Evolutionary conservation across 306 rosid genomes (phyloP).

Genomic region (Dalbergia cultrata): DNA sequence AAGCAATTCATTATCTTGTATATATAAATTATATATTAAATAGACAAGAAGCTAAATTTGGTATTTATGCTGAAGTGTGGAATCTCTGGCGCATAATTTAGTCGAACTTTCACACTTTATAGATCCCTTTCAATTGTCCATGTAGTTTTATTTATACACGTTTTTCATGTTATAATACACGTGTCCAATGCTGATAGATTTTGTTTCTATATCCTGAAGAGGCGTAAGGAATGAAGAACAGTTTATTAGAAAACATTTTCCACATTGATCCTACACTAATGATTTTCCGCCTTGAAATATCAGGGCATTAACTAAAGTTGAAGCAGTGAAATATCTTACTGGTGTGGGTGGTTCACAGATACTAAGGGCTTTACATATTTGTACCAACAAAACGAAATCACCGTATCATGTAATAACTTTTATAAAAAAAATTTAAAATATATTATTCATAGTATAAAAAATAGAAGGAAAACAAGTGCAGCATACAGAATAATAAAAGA

Average conservation of each 20-base stretch:
- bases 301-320: too few relatives aligned
- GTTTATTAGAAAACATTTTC: too few relatives aligned
- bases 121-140: not conserved
- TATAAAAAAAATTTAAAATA: too few relatives aligned
- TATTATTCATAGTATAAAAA: too few relatives aligned
- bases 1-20: not conserved
- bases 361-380: not conserved
- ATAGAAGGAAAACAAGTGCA: too few relatives aligned
- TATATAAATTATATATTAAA: not conserved
- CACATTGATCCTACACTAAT: not conserved
- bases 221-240: not conserved
- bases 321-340: not conserved
- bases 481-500: too few relatives aligned
- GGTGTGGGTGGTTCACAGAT: not conserved
- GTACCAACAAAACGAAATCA: not conserved
- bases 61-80: not conserved
- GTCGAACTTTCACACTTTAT: not conserved
- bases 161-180: not conserved
- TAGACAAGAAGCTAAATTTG: not conserved
- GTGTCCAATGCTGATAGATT: not conserved
- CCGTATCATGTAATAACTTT: not conserved
- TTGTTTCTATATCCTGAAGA: not conserved
- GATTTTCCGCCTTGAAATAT: too few relatives aligned
- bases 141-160: constrained; percentile 1
- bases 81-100: not conserved